phyloP scores from a whole-genome alignment of 2,329 filamentous ascomycete species.

The Cytospora mali region DNA sequence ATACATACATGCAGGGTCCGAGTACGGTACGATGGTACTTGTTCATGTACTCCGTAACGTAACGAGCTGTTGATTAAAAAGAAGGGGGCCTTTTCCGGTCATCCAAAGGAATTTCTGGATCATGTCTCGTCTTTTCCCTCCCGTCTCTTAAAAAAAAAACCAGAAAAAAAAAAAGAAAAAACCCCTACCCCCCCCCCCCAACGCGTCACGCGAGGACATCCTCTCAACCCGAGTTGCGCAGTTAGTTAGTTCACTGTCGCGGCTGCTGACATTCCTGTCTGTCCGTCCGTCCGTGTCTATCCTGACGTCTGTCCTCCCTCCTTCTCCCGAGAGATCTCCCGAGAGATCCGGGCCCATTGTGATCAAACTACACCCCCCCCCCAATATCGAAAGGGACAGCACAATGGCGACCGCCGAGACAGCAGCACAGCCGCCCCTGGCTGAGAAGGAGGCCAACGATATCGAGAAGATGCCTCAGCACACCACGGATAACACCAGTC shows the following conservation, averaged over 20 bases:
- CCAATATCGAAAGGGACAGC: not conserved
- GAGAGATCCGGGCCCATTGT: not conserved
- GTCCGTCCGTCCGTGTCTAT: not conserved
- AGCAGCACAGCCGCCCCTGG: slow-evolving; percentile 2
- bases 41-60: not conserved
- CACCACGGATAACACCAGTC: slow-evolving; percentile 18
- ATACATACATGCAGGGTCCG: not conserved
- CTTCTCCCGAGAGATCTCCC: not conserved
- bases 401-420: slow-evolving; percentile 4
- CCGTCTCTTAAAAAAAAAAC: slow-evolving; percentile 1
- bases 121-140: slow-evolving; percentile 21
- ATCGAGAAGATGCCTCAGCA: slow-evolving; percentile 22
- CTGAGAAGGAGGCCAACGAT: slow-evolving; percentile 13
- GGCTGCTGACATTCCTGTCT: no score
- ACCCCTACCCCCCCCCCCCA: no score
- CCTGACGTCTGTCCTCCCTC: not conserved
- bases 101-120: slow-evolving; percentile 7
- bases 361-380: not conserved
- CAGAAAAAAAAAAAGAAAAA: no score
- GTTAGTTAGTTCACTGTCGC: not conserved
- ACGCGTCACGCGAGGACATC: slow-evolving; percentile 19
- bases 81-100: slow-evolving; percentile 11
- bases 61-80: slow-evolving; percentile 21
- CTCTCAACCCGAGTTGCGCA: not conserved
- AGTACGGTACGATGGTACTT: no score